These are phyloP conservation scores for Silene uniflora DNA, from an alignment of 148 eudicot genomes.

Conservation along the genomic window DNA sequence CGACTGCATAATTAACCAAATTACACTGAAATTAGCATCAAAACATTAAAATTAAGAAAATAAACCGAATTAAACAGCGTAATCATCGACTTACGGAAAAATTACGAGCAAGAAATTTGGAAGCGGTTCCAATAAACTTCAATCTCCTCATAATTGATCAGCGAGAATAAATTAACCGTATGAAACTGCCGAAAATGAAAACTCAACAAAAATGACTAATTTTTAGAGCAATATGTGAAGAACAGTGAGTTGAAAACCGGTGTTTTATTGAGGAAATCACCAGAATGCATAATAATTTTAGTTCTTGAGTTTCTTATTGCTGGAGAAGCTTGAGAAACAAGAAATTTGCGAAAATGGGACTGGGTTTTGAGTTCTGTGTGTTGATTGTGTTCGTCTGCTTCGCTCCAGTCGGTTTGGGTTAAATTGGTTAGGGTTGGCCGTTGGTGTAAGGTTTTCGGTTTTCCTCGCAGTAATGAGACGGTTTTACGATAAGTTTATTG, in stretches of 20 bases:
- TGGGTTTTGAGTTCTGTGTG: background rate
- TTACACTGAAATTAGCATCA: conserved; percentile 4
- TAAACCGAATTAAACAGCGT: background rate
- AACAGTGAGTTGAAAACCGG: background rate
- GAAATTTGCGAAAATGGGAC: conserved; percentile 10
- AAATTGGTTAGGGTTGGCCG: background rate
- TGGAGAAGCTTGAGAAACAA: conserved; percentile 29
- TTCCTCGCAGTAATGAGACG: too few relatives aligned
- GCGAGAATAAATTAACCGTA: background rate
- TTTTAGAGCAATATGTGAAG: background rate
- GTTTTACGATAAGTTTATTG: too few relatives aligned
- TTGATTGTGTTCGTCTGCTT: background rate
- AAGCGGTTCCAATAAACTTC: conserved; percentile 21
- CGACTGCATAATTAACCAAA: conserved; percentile 25
- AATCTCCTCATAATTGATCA: conserved; percentile 30
- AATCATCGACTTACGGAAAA: conserved; percentile 17
- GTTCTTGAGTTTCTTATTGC: background rate
- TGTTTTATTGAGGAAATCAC: background rate
- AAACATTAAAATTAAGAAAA: background rate
- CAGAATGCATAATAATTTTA: background rate
- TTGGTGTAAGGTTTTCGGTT: too few relatives aligned
- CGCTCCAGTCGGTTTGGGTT: background rate
- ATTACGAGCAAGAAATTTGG: conserved; percentile 30
- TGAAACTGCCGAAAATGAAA: background rate
- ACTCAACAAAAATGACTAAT: background rate